Conservation (phyloP, 306 rosid genomes). For the Cercis canadensis region DNA sequence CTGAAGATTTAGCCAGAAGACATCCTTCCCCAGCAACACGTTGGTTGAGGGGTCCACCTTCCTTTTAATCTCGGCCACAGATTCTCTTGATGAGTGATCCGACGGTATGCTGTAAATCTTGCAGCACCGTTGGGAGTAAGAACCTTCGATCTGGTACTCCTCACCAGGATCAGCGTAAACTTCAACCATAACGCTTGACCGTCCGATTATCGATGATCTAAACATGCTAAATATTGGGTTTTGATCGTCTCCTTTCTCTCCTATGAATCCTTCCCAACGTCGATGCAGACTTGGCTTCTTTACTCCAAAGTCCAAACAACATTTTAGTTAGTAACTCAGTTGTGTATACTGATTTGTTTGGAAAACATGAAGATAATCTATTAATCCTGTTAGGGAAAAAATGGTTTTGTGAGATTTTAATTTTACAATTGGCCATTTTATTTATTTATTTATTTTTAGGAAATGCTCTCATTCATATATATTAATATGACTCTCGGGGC, state of each 20-base stretch:
- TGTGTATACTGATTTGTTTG: too few species aligned
- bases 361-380: too few species aligned
- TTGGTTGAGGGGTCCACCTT: constrained; percentile 25
- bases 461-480: too few species aligned
- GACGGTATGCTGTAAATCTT: constrained; percentile 1
- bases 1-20: constrained; percentile 29
- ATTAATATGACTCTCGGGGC: too few species aligned
- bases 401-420: too few species aligned
- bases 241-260: constrained; percentile 30
- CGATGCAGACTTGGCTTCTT: constrained; percentile 45
- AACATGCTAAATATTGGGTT: constrained; percentile 24
- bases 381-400: too few species aligned
- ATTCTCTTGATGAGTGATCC: constrained; percentile 8
- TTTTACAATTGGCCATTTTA: too few species aligned
- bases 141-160: constrained; percentile 43
- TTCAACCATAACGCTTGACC: constrained; percentile 37
- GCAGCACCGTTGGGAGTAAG: constrained; percentile 31
- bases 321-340: too few species aligned
- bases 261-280: constrained; percentile 42
- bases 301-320: too few species aligned
- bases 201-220: constrained; percentile 40
- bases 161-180: constrained; percentile 27
- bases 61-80: constrained; percentile 27
- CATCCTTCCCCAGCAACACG: constrained; percentile 41
- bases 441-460: too few species aligned